Evolutionary conservation across 176 grass and related monocot species (phyloP), one percentile per base, ranked within the genome.

Genomic region (Zea luxurians): DNA sequence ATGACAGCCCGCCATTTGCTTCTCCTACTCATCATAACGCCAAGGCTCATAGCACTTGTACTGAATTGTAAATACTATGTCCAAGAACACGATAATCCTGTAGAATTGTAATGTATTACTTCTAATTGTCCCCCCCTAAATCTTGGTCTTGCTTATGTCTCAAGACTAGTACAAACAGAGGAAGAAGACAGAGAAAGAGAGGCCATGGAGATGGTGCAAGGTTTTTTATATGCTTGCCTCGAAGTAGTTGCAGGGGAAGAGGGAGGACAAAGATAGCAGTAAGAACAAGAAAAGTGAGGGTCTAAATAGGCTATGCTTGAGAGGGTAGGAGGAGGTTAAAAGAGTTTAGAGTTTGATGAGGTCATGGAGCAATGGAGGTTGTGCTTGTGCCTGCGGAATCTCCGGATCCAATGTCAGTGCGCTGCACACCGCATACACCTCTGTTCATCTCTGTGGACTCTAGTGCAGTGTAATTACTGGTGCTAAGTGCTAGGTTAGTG

Each of bases 71-170:
- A 84, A 47, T 64, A 48, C 83, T 27, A 54, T 80, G 49, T 41
- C 61, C 76, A 83, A 79, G 81, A 84, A 88, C 76, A 74, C 38
- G 13, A 48, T 65, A 50, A 68, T 75, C 67, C 71, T 46, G 46
- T 34, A 80, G 53, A 27, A 54, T 44, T 69, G 37, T 18, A 65
- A 69, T 64, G 59, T 82, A 81, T 49, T 40, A 48, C 47, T 66
- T 59, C n/a, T 62, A 81, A 75, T 75, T 64, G 65, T 27, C 27
- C 0, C 71, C 34, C 16, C 47, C 73, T 35, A 81, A 89, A 89
- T 85, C 78, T 77, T 89, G 87, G 82, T 89, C 87, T 85, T 89
- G 82, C 82, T 89, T 81, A 71, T 77, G 87, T 85, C 42, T 77
- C 77, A 89, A 85, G 82, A 34, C 87, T 83, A 40, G 37, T 50